Evolutionary conservation across 2,329 filamentous ascomycete genomes (phyloP), one percentile per base, ranked within the genome.

Genomic region (Fusarium chuoi): DNA sequence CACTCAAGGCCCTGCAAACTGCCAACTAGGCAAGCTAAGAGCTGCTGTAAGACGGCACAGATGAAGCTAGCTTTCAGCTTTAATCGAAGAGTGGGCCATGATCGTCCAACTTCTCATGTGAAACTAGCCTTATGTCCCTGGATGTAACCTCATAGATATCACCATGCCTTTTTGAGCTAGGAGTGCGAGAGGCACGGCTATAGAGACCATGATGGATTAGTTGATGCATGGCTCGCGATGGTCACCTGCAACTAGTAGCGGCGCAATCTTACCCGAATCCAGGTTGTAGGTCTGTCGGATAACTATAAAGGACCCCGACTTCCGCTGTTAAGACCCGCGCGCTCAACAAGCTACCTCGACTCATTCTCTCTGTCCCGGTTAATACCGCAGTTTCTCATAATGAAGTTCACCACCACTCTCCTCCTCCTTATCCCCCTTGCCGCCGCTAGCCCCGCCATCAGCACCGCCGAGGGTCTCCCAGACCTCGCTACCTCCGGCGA

Each of bases 381-480:
- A 5, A 4, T 5, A 6, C 4, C 10, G 3, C 18, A 20, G 12
- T 49, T 7, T n/a, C 30, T 26, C 51, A 58, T 24, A 8, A 70
- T 71, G 56, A 70, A 62, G 41, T 28, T 71, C 51, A 49, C 28
- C 42, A 8, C 45, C 3, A 1, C 18, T 5, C n/a, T 70, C 2
- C 24, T 71, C 0, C 22, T 71, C 2, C 41, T 70, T 20, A n/a
- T 55, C 12, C 66, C 61, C 1, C 41, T 71, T 1, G 61, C 66
- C 15, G n/a, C 44, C 7, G 66, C 66, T 5, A 22, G 49, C 17
- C 49, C 66, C 17, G 36, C 33, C 15, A 4, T 58, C 61, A 44
- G 49, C 49, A 61, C 61, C 9, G 68, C 68, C 2, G 55, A 71
- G 52, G 68, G 39, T 18, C 61, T 71, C 2, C 61, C 66, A 20